Evolutionary conservation across 352 stramenopile genomes (phyloP).

Genomic region (Globisporangium cystogenes): DNA sequence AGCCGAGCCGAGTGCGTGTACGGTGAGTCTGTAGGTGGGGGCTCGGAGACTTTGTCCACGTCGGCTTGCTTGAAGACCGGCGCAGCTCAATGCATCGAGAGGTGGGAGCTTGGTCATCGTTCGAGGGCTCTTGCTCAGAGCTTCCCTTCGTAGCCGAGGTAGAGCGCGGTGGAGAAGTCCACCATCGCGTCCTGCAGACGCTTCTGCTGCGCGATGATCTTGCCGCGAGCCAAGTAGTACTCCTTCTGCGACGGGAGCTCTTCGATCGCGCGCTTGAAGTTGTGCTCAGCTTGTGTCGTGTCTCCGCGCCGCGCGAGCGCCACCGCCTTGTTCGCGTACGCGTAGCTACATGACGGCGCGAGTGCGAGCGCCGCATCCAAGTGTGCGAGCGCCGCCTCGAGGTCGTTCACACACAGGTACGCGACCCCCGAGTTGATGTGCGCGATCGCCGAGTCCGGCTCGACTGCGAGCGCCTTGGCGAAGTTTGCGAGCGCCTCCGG

Average conservation of each 20-base stretch:
- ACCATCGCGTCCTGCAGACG: conserved; percentile 75
- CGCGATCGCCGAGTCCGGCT: conserved; percentile 44
- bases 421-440: conserved; percentile 57
- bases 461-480: conserved; percentile 34
- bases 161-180: conserved; percentile 68
- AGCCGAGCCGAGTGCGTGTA: too few species aligned
- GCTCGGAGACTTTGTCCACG: not conserved
- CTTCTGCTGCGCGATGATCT: conserved; percentile 69
- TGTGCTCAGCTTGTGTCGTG: conserved; percentile 29
- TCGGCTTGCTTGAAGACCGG: not conserved
- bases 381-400: conserved; percentile 26
- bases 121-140: conserved; percentile 25
- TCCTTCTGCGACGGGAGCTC: conserved; percentile 58
- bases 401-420: conserved; percentile 29
- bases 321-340: conserved; percentile 64
- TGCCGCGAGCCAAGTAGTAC: conserved; percentile 61
- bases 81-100: not conserved
- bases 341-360: conserved; percentile 57
- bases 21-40: too few species aligned
- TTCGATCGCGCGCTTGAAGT: conserved; percentile 68
- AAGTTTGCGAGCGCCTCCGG: conserved; percentile 29
- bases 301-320: conserved; percentile 32
- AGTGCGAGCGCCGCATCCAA: conserved; percentile 48
- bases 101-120: too few species aligned
- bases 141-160: conserved; percentile 67